Percentiles rank a stretch among this genome's conserved stretches.
These are phyloP conservation scores for Ziziphus jujuba DNA, from an alignment of 306 rosid genomes.

Conservation along the genomic window DNA sequence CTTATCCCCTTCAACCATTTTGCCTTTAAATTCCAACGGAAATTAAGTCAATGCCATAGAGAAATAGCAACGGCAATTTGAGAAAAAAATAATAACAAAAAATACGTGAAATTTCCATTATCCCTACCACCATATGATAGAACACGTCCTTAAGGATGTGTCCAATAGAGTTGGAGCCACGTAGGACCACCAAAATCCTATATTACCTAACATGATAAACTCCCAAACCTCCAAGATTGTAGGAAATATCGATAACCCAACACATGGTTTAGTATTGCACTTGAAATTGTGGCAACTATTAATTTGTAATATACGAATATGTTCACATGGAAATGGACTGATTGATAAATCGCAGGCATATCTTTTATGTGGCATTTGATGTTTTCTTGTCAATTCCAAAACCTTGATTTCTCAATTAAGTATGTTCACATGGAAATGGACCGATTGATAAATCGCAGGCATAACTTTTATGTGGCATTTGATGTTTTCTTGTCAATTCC, in stretches of 20 bases:
- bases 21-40: neutral
- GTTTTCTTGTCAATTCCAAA: neutral
- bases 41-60: conserved; percentile 7
- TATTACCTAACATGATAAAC: neutral
- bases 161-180: conserved; percentile 4
- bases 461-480: neutral
- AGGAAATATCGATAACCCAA: conserved; percentile 5
- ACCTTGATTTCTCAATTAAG: neutral
- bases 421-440: conserved; percentile 10
- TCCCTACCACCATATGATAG: too few relatives aligned
- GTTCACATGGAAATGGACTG: conserved; percentile 1
- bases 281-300: neutral
- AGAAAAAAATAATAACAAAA: too few relatives aligned
- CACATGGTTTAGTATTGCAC: neutral
- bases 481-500: conserved; percentile 4
- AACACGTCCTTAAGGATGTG: too few relatives aligned
- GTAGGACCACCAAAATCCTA: neutral
- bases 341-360: neutral
- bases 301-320: neutral
- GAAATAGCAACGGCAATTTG: neutral
- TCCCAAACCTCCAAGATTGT: conserved; percentile 5
- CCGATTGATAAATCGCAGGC: neutral
- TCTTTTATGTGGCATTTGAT: neutral
- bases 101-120: too few relatives aligned
- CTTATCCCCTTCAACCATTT: neutral